Conservation (phyloP, 768 basidiomycete species). For the Termitomyces sp. region DNA sequence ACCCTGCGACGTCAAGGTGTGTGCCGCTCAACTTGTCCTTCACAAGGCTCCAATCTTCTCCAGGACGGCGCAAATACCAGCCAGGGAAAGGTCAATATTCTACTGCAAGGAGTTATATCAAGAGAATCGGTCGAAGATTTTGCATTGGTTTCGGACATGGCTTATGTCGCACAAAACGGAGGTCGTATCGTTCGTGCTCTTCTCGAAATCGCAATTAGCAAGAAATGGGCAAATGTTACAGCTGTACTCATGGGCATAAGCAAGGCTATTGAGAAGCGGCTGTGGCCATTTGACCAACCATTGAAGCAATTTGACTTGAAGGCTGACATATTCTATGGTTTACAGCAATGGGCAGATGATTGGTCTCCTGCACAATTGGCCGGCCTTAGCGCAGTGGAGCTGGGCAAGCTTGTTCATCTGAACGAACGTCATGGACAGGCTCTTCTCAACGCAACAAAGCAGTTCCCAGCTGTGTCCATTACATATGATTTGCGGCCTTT, state of each 20-base stretch:
- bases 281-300: conserved; percentile 96
- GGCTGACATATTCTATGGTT: conserved; percentile 68
- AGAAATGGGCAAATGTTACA: conserved; percentile 84
- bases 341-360: conserved; percentile 81
- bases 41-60: not conserved
- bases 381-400: conserved; percentile 52
- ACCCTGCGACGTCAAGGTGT: conserved; percentile 80
- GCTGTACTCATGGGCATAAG: conserved; percentile 82
- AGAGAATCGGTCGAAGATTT: conserved; percentile 83
- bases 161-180: conserved; percentile 91
- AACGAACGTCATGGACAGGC: conserved; percentile 84
- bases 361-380: conserved; percentile 71
- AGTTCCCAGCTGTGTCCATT: conserved; percentile 74
- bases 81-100: conserved; percentile 88
- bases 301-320: conserved; percentile 78
- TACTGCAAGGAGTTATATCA: conserved; percentile 90
- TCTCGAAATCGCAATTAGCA: conserved; percentile 89
- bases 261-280: conserved; percentile 86
- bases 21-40: not conserved
- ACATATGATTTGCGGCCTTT: conserved; percentile 74
- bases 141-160: conserved; percentile 91
- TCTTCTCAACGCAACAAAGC: conserved; percentile 71
- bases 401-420: conserved; percentile 79
- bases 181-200: conserved; percentile 93
- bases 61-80: conserved; percentile 55